These are phyloP conservation scores for Bruguiera sexangula DNA, from an alignment of 345 rosid species.

Conservation along the genomic window DNA sequence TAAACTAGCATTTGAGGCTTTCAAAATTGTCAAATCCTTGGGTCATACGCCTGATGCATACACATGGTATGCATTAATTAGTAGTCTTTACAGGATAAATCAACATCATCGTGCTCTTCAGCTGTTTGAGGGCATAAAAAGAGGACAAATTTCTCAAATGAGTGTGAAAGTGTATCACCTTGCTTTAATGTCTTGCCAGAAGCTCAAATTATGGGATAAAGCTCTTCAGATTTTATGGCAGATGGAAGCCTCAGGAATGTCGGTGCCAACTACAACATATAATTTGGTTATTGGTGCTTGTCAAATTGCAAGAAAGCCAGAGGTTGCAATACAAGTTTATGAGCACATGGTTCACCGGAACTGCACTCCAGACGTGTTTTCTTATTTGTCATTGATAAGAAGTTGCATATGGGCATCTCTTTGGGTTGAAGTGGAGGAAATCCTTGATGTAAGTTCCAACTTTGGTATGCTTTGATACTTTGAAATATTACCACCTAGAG, in stretches of 20 bases:
- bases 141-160: constrained; percentile 29
- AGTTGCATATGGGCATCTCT: constrained; percentile 79
- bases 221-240: constrained; percentile 76
- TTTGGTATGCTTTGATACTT: constrained; percentile 1
- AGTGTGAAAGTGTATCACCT: constrained; percentile 55
- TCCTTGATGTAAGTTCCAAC: constrained; percentile 45
- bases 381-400: constrained; percentile 61
- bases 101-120: constrained; percentile 52
- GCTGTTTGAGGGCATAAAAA: constrained; percentile 56
- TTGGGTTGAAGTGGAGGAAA: constrained; percentile 62
- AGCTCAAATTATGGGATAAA: constrained; percentile 71
- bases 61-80: constrained; percentile 73
- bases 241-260: constrained; percentile 53
- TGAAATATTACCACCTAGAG: neutral
- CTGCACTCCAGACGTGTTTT: constrained; percentile 57
- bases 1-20: constrained; percentile 54
- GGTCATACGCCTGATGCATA: constrained; percentile 66
- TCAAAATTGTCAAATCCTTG: constrained; percentile 39
- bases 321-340: constrained; percentile 66
- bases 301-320: constrained; percentile 63
- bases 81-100: constrained; percentile 56
- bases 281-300: constrained; percentile 69
- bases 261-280: constrained; percentile 50
- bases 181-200: constrained; percentile 69
- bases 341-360: constrained; percentile 57